Base-by-base conservation (phyloP, 2,329 filamentous ascomycete genomes). In the Penicillium sp. region DNA sequence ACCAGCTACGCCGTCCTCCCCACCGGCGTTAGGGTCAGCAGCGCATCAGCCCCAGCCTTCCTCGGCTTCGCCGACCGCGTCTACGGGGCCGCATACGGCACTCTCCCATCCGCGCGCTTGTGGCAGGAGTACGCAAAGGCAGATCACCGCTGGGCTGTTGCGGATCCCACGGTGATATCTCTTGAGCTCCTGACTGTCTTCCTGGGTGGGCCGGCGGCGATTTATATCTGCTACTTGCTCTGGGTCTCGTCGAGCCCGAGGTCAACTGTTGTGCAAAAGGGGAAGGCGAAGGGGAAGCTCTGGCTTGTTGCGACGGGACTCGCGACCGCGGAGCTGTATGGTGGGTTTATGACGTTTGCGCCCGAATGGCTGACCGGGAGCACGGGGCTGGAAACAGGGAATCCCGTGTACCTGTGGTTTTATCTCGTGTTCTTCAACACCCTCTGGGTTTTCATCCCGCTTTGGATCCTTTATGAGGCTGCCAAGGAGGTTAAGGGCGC, bases 41-140 rank as follows among this genome's bases (percentile, higher is more conserved):
- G 57, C 61, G 7, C 69, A 71, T 2, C 78, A 71, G 2, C 78
- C 78, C 23, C 35, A 15, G 82, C 82, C 70, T 88, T 88, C 74
- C 78, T 88, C 3, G 83, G 83, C 23, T 71, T 76, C n/a, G 71
- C 78, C 19, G 81, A 86, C 65, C 76, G 84, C n/a, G 67, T 86
- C 38, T 89, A 88, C 67, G 87, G 87, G 8, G 80, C 85, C 7
- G 81, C 81, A n/a, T 87, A 87, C 68, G 86, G 86, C 2, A 78
- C 74, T 0, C 79, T 79, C 5, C 82, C 84, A 13, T 83, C 83
- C 60, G 83, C 83, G 50, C 78, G 81, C 53, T 73, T 89, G 62
- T 90, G 87, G 87, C 85, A 86, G 74, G 87, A 89, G 74, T 90
- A 90, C 73, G 86, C 85, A 5, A 87, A 87, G 73, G 87, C 87